These are phyloP conservation scores for Alternaria burnsii DNA, from an alignment of 2,329 filamentous ascomycete species.

Conservation along the genomic window DNA sequence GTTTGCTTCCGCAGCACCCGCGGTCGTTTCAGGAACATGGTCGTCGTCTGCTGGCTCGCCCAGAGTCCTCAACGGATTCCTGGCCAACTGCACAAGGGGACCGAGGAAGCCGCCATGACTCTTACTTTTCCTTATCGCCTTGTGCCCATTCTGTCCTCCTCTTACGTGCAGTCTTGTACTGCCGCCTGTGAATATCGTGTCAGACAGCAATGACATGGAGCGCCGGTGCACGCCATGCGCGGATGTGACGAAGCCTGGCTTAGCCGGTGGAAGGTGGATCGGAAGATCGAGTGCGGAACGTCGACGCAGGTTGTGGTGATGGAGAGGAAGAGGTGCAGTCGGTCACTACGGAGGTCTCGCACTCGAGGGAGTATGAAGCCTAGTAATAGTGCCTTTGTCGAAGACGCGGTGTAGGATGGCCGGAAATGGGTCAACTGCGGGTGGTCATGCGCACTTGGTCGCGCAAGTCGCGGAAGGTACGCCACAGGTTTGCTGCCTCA, in stretches of 20 bases:
- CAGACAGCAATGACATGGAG: constrained; percentile 50
- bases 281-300: constrained; percentile 6
- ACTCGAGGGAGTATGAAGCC: constrained; percentile 2
- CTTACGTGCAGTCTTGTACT: constrained; percentile 41
- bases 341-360: constrained; percentile 2
- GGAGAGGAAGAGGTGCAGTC: constrained; percentile 8
- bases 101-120: constrained; percentile 45
- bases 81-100: constrained; percentile 48
- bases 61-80: constrained; percentile 43
- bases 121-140: constrained; percentile 32
- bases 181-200: constrained; percentile 44
- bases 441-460: constrained; percentile 31
- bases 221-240: constrained; percentile 45
- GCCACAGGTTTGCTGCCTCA: constrained; percentile 15
- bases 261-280: constrained; percentile 23
- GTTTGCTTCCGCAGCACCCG: constrained; percentile 20
- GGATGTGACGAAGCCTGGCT: constrained; percentile 18
- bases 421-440: constrained; percentile 18
- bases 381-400: constrained; percentile 20
- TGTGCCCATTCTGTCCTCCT: constrained; percentile 21
- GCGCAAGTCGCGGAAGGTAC: constrained; percentile 33
- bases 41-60: constrained; percentile 20
- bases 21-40: constrained; percentile 23
- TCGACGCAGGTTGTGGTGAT: not conserved
- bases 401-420: constrained; percentile 26